phyloP scores from a whole-genome alignment of 2,329 filamentous ascomycete species.

The Paecilomyces fulvus region DNA sequence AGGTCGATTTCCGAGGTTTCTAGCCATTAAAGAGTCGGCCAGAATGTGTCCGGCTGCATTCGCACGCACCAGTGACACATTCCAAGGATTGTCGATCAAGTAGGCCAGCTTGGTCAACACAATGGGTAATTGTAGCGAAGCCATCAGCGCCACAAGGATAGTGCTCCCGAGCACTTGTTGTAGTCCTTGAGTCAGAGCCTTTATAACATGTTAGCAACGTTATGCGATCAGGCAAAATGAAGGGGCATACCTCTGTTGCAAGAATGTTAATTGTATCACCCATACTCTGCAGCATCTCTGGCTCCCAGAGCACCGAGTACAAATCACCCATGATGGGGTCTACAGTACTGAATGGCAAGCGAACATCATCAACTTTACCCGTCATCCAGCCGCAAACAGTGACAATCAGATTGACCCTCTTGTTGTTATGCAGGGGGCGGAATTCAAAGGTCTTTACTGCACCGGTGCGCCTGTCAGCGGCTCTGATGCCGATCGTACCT shows the following conservation, averaged over 20 bases:
- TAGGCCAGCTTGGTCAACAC: conserved; percentile 90
- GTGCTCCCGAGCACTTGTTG: conserved; percentile 92
- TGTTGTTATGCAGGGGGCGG: conserved; percentile 93
- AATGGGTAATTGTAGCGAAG: conserved; percentile 82
- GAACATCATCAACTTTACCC: conserved; percentile 92
- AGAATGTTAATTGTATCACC: conserved; percentile 98
- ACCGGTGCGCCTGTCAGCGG: conserved; percentile 79
- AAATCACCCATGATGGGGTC: conserved; percentile 97
- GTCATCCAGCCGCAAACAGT: conserved; percentile 98
- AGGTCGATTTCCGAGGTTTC: conserved; percentile 82
- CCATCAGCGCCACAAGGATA: conserved; percentile 81
- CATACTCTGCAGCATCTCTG: conserved; percentile 95
- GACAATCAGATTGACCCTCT: conserved; percentile 88
- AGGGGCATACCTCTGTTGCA: conserved; percentile 70
- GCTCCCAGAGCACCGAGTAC: conserved; percentile 95
- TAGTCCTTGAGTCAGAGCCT: conserved; percentile 91
- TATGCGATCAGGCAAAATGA: neutral
- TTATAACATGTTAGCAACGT: conserved; percentile 17
- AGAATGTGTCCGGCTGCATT: conserved; percentile 83
- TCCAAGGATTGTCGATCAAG: conserved; percentile 97
- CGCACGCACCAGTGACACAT: conserved; percentile 86
- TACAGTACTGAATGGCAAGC: conserved; percentile 89
- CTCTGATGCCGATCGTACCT: conserved; percentile 73
- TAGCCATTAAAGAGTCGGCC: conserved; percentile 85
- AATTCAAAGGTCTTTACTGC: conserved; percentile 97